A percentile compares a stretch with the other conserved stretches of the same genome.
These are phyloP conservation scores for Violaceomyces palustris DNA, from an alignment of 1,284 basidiomycete genomes.

Conservation along the genomic window DNA sequence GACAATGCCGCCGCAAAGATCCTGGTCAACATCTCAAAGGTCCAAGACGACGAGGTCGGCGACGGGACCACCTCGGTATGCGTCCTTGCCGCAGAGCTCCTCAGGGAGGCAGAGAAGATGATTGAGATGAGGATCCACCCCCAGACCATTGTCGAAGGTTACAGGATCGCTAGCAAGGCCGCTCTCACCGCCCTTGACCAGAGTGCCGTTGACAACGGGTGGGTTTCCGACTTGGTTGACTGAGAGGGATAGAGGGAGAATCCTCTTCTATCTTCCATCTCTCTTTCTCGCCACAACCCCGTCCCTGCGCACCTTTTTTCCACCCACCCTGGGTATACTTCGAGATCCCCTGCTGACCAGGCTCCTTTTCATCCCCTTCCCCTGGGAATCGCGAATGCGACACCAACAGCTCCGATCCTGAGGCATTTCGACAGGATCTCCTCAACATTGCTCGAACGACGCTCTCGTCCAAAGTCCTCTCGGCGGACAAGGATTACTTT, in stretches of 20 bases:
- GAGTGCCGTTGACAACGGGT: conserved; percentile 72
- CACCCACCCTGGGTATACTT: too few species aligned
- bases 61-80: conserved; percentile 95
- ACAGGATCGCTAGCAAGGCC: conserved; percentile 80
- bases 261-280: too few species aligned
- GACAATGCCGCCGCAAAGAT: conserved; percentile 99
- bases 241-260: too few species aligned
- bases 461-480: conserved; percentile 89
- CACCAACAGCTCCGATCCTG: conserved; percentile 66
- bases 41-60: conserved; percentile 98
- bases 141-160: conserved; percentile 99
- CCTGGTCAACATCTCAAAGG: conserved; percentile 98
- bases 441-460: conserved; percentile 97
- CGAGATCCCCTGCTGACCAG: too few species aligned
- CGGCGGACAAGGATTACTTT: conserved; percentile 98
- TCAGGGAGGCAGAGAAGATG: conserved; percentile 93
- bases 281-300: too few species aligned
- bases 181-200: conserved; percentile 78
- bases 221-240: too few species aligned
- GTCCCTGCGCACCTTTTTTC: too few species aligned
- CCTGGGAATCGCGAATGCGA: too few species aligned
- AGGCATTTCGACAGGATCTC: conserved; percentile 77
- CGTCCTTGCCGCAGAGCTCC: conserved; percentile 83
- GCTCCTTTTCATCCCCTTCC: too few species aligned
- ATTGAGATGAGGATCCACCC: conserved; percentile 87